Conservation (phyloP, 2,329 filamentous ascomycete species). For the Piedraia hortae region DNA sequence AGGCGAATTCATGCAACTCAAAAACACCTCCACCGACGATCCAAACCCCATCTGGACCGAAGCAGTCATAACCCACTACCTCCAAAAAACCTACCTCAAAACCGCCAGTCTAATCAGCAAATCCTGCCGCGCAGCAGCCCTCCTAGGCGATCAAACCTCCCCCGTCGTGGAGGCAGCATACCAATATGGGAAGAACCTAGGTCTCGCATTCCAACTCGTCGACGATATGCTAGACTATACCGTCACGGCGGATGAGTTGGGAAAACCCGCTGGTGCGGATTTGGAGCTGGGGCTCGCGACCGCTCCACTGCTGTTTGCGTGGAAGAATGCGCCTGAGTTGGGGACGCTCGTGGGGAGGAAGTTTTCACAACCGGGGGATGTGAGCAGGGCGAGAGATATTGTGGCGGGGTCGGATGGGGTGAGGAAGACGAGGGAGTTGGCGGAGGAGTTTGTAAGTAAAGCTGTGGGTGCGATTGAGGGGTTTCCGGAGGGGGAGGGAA, state of each 20-base stretch:
- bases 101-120: slow-evolving; percentile 90
- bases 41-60: slow-evolving; percentile 61
- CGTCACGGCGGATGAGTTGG: slow-evolving; percentile 53
- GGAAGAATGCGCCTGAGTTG: slow-evolving; percentile 52
- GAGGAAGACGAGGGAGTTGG: slow-evolving; percentile 70
- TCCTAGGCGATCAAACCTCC: slow-evolving; percentile 50
- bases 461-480: slow-evolving; percentile 57
- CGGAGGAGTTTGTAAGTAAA: slow-evolving; percentile 70
- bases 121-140: slow-evolving; percentile 66
- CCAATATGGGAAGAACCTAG: slow-evolving; percentile 72
- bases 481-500: slow-evolving; percentile 88
- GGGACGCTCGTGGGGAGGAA: slow-evolving; percentile 77
- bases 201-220: slow-evolving; percentile 85
- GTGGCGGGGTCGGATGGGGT: slow-evolving; percentile 66
- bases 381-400: slow-evolving; percentile 54
- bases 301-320: slow-evolving; percentile 80
- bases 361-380: slow-evolving; percentile 61
- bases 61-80: slow-evolving; percentile 71
- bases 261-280: slow-evolving; percentile 86
- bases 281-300: slow-evolving; percentile 81
- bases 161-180: slow-evolving; percentile 79
- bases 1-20: slow-evolving; percentile 98
- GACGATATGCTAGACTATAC: slow-evolving; percentile 98
- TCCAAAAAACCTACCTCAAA: slow-evolving; percentile 97
- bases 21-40: slow-evolving; percentile 82